Evolutionary conservation across 2,329 filamentous ascomycete species (phyloP).

Genomic region (Xylariales sp.): DNA sequence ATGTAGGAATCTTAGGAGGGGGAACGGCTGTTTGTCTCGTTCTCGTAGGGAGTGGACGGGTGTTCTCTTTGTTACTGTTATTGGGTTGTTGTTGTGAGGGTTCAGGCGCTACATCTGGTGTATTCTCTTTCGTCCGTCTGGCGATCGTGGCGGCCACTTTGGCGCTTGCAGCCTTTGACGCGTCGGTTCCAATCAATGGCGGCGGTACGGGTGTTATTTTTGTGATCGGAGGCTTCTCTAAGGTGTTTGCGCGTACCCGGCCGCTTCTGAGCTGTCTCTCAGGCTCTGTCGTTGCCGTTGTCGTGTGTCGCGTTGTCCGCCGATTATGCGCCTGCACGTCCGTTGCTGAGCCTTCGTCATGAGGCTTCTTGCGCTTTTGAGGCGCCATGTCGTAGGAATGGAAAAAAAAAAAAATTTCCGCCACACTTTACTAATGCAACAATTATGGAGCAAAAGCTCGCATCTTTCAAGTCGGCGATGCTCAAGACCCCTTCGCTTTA

Average conservation of each 20-base stretch:
- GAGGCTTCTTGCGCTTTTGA: slow-evolving; percentile 24
- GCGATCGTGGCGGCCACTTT: slow-evolving; percentile 8
- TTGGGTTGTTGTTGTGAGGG: not conserved
- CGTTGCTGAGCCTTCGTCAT: slow-evolving; percentile 13
- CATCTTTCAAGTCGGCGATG: no score
- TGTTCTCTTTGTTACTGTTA: not conserved
- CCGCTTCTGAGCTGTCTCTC: slow-evolving; percentile 21
- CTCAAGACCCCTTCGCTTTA: no score
- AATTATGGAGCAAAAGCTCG: no score
- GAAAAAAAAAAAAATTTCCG: no score
- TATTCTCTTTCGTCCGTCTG: slow-evolving; percentile 11
- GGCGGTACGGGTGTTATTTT: slow-evolving; percentile 4
- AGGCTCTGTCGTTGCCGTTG: slow-evolving; percentile 7
- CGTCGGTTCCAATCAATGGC: slow-evolving; percentile 10
- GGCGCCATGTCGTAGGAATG: slow-evolving; percentile 24
- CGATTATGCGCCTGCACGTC: slow-evolving; percentile 13
- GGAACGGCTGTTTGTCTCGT: slow-evolving; percentile 1
- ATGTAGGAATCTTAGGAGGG: slow-evolving; percentile 1
- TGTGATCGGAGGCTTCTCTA: slow-evolving; percentile 7
- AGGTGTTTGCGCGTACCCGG: slow-evolving; percentile 15
- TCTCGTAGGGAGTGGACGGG: slow-evolving; percentile 1
- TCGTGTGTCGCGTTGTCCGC: slow-evolving; percentile 20
- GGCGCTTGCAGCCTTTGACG: slow-evolving; percentile 10
- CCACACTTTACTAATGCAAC: no score
- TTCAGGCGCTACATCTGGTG: not conserved